Conservation (phyloP, 331 rosid species). For the Spiraea crenata region DNA sequence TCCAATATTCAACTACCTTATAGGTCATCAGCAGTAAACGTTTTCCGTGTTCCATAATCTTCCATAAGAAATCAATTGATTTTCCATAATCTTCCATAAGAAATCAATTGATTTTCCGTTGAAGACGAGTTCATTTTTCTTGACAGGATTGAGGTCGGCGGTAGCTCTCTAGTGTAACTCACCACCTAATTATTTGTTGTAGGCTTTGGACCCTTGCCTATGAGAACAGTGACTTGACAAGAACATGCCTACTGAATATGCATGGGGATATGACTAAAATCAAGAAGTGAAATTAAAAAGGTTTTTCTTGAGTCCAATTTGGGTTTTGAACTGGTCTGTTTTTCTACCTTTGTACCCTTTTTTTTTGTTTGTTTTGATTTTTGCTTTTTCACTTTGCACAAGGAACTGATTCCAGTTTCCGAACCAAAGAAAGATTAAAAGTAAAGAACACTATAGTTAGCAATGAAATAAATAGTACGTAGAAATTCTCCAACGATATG, state of each 20-base stretch:
- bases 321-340: too few relatives aligned
- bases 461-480: too few relatives aligned
- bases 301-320: too few relatives aligned
- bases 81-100: slow-evolving; percentile 16
- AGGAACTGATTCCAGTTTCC: too few relatives aligned
- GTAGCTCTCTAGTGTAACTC: slow-evolving; percentile 40
- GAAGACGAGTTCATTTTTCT: slow-evolving; percentile 1
- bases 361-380: too few relatives aligned
- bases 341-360: too few relatives aligned
- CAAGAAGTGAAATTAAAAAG: background rate
- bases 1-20: background rate
- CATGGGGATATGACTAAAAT: too few relatives aligned
- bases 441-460: too few relatives aligned
- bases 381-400: too few relatives aligned
- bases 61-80: slow-evolving; percentile 15
- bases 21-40: background rate
- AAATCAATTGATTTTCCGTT: slow-evolving; percentile 18
- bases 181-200: slow-evolving; percentile 36
- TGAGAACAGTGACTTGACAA: background rate
- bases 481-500: too few relatives aligned
- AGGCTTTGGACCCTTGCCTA: slow-evolving; percentile 1
- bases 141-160: slow-evolving; percentile 8
- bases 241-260: background rate
- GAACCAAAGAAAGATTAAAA: too few relatives aligned
- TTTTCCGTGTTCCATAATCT: slow-evolving; percentile 16